These are phyloP conservation scores for Acanthamoeba sp. DNA, from an alignment of 208 protist species.

Conservation along the genomic window DNA sequence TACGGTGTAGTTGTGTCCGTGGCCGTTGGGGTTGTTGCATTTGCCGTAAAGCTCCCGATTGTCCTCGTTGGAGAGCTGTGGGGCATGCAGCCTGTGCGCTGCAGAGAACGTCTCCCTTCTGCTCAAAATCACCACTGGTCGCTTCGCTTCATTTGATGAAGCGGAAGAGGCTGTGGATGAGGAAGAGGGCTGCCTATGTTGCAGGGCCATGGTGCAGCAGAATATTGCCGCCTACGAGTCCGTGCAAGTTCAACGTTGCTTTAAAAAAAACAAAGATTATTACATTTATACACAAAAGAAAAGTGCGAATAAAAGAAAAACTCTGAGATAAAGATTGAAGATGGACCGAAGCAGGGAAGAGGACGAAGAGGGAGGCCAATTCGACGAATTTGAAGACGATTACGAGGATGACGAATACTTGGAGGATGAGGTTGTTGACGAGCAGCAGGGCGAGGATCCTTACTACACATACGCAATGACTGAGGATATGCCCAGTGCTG, in stretches of 20 bases:
- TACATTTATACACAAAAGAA: not conserved
- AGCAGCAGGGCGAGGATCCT: not conserved
- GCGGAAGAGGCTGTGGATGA: not conserved
- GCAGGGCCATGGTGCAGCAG: not conserved
- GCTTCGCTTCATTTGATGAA: not conserved
- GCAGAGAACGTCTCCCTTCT: constrained; percentile 77
- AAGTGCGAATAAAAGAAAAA: not conserved
- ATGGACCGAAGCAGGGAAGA: not conserved
- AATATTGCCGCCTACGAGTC: too few relatives aligned
- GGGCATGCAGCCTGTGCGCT: constrained; percentile 76
- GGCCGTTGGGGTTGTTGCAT: constrained; percentile 84
- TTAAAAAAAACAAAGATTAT: not conserved
- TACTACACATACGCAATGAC: not conserved
- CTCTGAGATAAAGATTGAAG: not conserved
- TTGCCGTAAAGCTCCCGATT: constrained; percentile 82
- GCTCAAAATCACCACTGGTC: constrained; percentile 21
- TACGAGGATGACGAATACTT: not conserved
- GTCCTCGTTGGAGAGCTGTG: constrained; percentile 74
- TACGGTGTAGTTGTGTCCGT: constrained; percentile 84
- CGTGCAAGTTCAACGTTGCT: not conserved
- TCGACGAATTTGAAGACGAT: not conserved
- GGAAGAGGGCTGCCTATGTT: not conserved
- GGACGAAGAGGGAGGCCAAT: not conserved
- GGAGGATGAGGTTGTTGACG: not conserved
- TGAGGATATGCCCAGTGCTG: too few relatives aligned